Evolutionary conservation across 2,329 filamentous ascomycete species (phyloP), one percentile per base, ranked within the genome.

Genomic region (Calonectria fujianensis): DNA sequence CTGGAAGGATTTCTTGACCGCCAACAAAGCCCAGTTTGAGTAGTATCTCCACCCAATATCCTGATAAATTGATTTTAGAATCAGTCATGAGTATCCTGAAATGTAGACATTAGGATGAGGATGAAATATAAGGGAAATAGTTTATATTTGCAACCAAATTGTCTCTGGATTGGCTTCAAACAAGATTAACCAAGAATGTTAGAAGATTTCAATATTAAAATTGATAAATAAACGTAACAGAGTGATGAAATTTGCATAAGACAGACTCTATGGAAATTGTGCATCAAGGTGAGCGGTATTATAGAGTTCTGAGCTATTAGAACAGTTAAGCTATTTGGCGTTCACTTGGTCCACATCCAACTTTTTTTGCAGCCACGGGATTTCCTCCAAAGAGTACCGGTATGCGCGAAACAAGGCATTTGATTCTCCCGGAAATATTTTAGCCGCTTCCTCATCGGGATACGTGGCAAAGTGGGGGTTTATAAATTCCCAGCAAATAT

Each of bases 401-500:
- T 83, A 82, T 0, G 80, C 80, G 2, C 81, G 74, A 16, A 82
- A 82, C 18, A 83, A 50, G 0, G 81, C 81, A 70, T 82, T 83
- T 0, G 81, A 83, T 68, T 82, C 81, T 0, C 81, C 81, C 0
- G 81, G 80, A 27, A 83, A 83, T 32, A 83, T 77, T 10, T 69
- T 77, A 0, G 77, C 74, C 9, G 82, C 82, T 4, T 39, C 75
- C 8, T 75, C 39, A 27, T 83, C 81, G 0, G 77, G 76, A 54
- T 83, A 83, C 0, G 66, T 35, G 1, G 80, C 76, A 72, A 83
- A 83, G 4, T 81, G 77, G 1, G 81, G 80, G 71, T 83, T 83
- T 48, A 82, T 37, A 18, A 78, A 83, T 64, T 83, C 82, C 81
- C 81, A 83, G 66, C 81, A 83, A 10, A 83, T 75, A 39, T 80